Conservation (phyloP, 148 eudicot species). For the Linanthus parryae region DNA sequence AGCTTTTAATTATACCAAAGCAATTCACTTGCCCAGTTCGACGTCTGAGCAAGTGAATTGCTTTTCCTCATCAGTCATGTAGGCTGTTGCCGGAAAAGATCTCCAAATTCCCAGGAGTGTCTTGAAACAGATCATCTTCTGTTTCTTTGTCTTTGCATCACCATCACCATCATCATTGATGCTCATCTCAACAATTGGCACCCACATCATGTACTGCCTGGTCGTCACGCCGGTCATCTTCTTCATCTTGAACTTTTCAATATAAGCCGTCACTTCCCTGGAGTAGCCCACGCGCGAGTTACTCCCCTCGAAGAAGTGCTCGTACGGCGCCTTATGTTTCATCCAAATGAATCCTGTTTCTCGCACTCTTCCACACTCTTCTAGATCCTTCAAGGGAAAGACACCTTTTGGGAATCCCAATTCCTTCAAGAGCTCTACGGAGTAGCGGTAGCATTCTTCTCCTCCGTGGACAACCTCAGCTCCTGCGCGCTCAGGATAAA, state of each 20-base stretch:
- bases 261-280: no score
- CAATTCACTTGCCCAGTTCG: no score
- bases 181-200: no score
- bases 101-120: conserved; percentile 53
- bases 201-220: conserved; percentile 68
- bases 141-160: no score
- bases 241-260: conserved; percentile 62
- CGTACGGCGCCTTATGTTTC: no score
- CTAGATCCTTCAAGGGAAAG: conserved; percentile 60
- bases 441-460: conserved; percentile 28
- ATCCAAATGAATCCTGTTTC: conserved; percentile 85
- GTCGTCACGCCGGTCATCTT: conserved; percentile 75
- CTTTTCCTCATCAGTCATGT: conserved; percentile 57
- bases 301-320: no score
- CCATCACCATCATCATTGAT: conserved; percentile 28
- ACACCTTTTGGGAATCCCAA: no score
- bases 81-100: conserved; percentile 59
- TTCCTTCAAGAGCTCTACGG: conserved; percentile 46
- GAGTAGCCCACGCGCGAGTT: no score
- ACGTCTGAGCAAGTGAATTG: no score
- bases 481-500: no score
- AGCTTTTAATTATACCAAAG: no score
- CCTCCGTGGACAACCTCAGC: no score
- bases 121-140: conserved; percentile 56
- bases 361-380: conserved; percentile 63